Evolutionary conservation across 768 basidiomycete genomes (phyloP).

Genomic region (Strobilomyces echinocephalus): DNA sequence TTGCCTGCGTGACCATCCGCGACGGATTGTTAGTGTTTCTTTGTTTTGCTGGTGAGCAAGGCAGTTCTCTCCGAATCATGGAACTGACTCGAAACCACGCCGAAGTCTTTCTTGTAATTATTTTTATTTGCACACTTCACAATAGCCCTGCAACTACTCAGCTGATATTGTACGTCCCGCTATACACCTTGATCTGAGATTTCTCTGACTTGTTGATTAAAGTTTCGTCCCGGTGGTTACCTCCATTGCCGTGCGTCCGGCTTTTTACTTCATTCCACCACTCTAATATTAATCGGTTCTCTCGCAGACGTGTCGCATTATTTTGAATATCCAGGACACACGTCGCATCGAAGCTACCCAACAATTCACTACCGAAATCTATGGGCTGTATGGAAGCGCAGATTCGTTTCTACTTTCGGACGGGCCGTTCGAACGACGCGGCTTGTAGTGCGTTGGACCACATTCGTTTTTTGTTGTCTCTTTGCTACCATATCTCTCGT

Average conservation of each 20-base stretch:
- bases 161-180: conserved; percentile 12
- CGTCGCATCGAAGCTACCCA: rapidly evolving
- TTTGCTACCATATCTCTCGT: not conserved
- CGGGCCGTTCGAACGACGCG: not conserved
- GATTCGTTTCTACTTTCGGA: conserved; percentile 15
- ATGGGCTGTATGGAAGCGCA: conserved; percentile 4
- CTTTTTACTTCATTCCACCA: not conserved
- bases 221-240: conserved; percentile 19
- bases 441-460: not conserved
- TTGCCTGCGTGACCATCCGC: conserved; percentile 22
- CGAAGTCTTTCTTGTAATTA: conserved; percentile 12
- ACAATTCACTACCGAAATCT: conserved; percentile 16
- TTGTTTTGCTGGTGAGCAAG: conserved; percentile 13
- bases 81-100: not conserved
- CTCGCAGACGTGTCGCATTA: conserved; percentile 13
- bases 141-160: conserved; percentile 1
- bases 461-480: not conserved
- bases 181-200: not conserved
- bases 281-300: not conserved
- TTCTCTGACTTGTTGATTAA: not conserved
- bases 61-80: not conserved
- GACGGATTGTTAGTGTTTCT: conserved; percentile 18
- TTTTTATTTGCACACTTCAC: conserved; percentile 2
- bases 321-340: conserved; percentile 18
- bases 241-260: conserved; percentile 16